These are phyloP conservation scores for Silene uniflora DNA, from an alignment of 148 eudicot genomes.

Conservation along the genomic window DNA sequence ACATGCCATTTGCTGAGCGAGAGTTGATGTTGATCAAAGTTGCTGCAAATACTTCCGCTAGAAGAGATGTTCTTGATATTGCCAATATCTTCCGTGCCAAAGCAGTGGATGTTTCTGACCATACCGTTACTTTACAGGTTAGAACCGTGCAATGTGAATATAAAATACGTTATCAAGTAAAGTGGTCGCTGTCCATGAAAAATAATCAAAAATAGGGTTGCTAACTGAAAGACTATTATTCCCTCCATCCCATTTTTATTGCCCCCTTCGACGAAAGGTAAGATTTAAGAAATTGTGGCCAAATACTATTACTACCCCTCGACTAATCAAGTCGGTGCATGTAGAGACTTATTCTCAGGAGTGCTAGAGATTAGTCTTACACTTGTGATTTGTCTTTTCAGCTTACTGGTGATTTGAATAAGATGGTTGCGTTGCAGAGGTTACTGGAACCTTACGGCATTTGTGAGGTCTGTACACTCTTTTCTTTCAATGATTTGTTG, in stretches of 20 bases:
- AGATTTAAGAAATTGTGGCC: too few relatives aligned
- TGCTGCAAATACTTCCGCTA: slow-evolving; percentile 76
- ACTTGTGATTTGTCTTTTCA: slow-evolving; percentile 25
- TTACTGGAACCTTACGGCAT: slow-evolving; percentile 86
- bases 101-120: slow-evolving; percentile 96
- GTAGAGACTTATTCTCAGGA: too few relatives aligned
- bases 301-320: too few relatives aligned
- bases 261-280: too few relatives aligned
- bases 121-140: slow-evolving; percentile 88
- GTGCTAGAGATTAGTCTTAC: not conserved
- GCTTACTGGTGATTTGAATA: slow-evolving; percentile 77
- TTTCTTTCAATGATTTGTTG: slow-evolving; percentile 6
- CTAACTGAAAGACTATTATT: too few relatives aligned
- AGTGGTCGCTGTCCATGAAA: too few relatives aligned
- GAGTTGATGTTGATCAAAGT: slow-evolving; percentile 92
- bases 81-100: slow-evolving; percentile 90
- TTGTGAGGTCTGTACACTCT: slow-evolving; percentile 72
- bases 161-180: too few relatives aligned
- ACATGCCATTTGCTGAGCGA: slow-evolving; percentile 85
- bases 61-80: slow-evolving; percentile 90
- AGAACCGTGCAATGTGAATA: not conserved
- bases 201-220: too few relatives aligned
- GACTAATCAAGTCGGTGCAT: too few relatives aligned
- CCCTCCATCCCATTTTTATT: too few relatives aligned
- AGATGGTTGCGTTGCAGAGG: slow-evolving; percentile 90